Percentiles rank a stretch among this genome's conserved stretches.
Conservation (phyloP, 306 rosid species). For the Sicyos baderoa region DNA sequence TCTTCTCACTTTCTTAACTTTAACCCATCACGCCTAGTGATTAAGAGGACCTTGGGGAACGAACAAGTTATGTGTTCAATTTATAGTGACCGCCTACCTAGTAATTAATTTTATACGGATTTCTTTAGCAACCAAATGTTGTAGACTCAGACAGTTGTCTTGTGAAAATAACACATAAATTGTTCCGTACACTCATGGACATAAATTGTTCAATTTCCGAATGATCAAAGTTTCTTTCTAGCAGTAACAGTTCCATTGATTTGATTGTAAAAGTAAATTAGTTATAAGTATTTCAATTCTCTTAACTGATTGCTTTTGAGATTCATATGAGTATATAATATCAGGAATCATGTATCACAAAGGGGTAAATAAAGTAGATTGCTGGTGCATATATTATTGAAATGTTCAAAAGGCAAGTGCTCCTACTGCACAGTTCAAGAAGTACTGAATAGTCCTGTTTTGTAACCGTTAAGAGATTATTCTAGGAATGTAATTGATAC, state of each 20-base stretch:
- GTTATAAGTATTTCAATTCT: background rate
- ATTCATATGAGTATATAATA: background rate
- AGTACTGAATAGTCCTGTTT: background rate
- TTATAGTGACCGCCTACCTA: too few species aligned
- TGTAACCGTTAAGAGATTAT: background rate
- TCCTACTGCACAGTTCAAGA: constrained; percentile 8
- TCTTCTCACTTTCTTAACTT: background rate
- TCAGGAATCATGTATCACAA: background rate
- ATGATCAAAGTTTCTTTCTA: background rate
- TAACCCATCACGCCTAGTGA: too few species aligned
- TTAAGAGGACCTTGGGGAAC: too few species aligned
- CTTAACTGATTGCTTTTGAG: background rate
- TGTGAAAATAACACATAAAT: too few species aligned
- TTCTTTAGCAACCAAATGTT: too few species aligned
- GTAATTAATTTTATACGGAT: too few species aligned
- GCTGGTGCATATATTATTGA: background rate
- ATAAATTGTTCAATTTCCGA: background rate
- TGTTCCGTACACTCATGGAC: too few species aligned
- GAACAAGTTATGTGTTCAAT: too few species aligned
- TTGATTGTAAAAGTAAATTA: background rate
- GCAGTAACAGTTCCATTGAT: background rate
- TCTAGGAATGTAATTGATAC: background rate
- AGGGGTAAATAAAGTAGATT: background rate
- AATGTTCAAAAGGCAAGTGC: background rate
- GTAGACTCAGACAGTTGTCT: too few species aligned